Conservation (phyloP, 1,139 yeast species). For the Debaryomyces coudertii region DNA sequence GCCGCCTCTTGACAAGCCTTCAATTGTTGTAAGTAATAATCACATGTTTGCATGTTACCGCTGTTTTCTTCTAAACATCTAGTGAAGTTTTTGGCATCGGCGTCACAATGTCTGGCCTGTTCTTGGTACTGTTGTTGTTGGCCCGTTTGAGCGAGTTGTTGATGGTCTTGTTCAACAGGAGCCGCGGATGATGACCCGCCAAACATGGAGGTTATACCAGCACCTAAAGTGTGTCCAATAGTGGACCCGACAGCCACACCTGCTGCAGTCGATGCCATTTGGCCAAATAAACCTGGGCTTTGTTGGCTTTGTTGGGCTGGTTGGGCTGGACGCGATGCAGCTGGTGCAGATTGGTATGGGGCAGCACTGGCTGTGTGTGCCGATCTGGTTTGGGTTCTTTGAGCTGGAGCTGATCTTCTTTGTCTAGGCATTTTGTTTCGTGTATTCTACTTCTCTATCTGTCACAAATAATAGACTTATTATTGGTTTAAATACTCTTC, state of each 20-base stretch:
- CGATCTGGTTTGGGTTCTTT: conserved; percentile 66
- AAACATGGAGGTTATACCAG: conserved; percentile 86
- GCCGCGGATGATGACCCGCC: conserved; percentile 74
- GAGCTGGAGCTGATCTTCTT: conserved; percentile 67
- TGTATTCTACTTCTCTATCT: not conserved
- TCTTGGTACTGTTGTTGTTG: conserved; percentile 46
- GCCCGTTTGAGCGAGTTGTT: conserved; percentile 41
- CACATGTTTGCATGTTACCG: conserved; percentile 97
- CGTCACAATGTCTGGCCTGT: conserved; percentile 73
- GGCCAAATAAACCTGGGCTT: conserved; percentile 87
- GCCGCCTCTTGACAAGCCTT: conserved; percentile 97
- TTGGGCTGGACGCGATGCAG: conserved; percentile 38
- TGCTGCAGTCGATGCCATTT: conserved; percentile 98
- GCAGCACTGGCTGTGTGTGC: conserved; percentile 79
- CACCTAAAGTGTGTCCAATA: conserved; percentile 95
- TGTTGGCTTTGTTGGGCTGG: conserved; percentile 50
- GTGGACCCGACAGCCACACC: conserved; percentile 99
- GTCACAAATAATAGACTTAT: not conserved
- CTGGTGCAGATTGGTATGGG: conserved; percentile 42
- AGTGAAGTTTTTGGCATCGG: conserved; percentile 92
- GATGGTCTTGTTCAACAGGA: conserved; percentile 52
- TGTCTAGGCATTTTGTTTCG: conserved; percentile 56
- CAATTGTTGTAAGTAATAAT: conserved; percentile 93
- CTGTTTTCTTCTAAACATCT: conserved; percentile 90
- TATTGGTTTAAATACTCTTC: conserved; percentile 3